These are phyloP conservation scores for Aspergillus indologenus DNA, from an alignment of 495 filamentous ascomycete species.

Conservation along the genomic window DNA sequence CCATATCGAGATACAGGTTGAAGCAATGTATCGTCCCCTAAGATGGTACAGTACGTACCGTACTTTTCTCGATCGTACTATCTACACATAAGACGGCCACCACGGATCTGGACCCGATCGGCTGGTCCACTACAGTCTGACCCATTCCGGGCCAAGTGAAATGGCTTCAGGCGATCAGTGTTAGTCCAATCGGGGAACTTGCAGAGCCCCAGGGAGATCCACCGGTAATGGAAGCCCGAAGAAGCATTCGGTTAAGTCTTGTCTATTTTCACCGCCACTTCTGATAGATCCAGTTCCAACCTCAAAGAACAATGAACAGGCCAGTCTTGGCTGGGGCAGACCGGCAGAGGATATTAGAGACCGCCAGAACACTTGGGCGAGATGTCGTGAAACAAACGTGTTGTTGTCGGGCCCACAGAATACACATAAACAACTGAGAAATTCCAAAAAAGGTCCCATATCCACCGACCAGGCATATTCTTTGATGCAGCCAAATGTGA, in stretches of 20 bases:
- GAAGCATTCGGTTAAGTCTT: background rate
- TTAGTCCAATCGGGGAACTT: slow-evolving; percentile 7
- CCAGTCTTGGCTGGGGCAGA: background rate
- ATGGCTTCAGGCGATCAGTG: slow-evolving; percentile 7
- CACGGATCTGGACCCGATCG: slow-evolving; percentile 2
- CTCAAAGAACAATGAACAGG: background rate
- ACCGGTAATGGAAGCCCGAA: background rate
- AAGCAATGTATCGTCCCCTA: background rate
- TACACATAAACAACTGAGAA: background rate
- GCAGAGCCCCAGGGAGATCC: slow-evolving; percentile 1
- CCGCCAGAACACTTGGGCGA: background rate
- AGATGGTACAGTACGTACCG: background rate
- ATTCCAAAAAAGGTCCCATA: background rate
- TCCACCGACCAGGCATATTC: background rate
- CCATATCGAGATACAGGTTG: background rate
- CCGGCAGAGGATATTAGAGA: background rate
- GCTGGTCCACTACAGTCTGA: slow-evolving; percentile 2
- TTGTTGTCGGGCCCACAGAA: background rate
- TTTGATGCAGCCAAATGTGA: background rate
- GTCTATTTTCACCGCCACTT: slow-evolving; percentile 5
- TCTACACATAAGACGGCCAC: background rate
- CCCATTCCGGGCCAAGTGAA: background rate
- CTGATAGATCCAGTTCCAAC: background rate
- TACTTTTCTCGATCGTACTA: background rate
- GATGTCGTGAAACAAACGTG: background rate